Percentiles rank a stretch among this genome's conserved stretches.
Evolutionary conservation across 495 filamentous ascomycete genomes (phyloP).

Genomic region (Annulohypoxylon bovei): DNA sequence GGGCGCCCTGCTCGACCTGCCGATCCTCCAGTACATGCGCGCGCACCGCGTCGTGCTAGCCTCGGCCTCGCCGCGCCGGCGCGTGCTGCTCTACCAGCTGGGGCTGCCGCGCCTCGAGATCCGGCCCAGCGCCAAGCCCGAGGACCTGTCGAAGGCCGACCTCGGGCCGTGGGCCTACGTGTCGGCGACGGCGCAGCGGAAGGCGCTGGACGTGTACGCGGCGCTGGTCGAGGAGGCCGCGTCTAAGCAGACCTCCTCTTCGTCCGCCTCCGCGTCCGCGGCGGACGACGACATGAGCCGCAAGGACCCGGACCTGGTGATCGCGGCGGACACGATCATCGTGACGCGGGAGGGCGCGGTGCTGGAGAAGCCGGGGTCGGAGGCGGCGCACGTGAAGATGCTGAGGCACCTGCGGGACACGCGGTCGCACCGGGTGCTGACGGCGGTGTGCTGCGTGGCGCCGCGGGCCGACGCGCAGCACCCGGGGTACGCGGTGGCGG

Average conservation of each 20-base stretch:
- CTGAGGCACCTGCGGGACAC: slow-evolving; percentile 79
- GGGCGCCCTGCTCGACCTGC: slow-evolving; percentile 79
- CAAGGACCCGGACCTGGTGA: slow-evolving; percentile 80
- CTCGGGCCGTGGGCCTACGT: slow-evolving; percentile 90
- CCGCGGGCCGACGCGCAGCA: slow-evolving; percentile 77
- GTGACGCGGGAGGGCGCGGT: slow-evolving; percentile 78
- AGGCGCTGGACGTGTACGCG: slow-evolving; percentile 81
- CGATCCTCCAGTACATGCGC: slow-evolving; percentile 75
- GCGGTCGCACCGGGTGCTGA: slow-evolving; percentile 77
- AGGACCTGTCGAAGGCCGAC: slow-evolving; percentile 80
- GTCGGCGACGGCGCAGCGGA: slow-evolving; percentile 82
- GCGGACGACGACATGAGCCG: slow-evolving; percentile 25
- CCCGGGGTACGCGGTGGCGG: slow-evolving; percentile 87
- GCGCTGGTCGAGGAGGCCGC: slow-evolving; percentile 66
- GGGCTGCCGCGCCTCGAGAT: slow-evolving; percentile 82
- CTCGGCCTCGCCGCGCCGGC: slow-evolving; percentile 84
- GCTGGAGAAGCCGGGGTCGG: slow-evolving; percentile 86
- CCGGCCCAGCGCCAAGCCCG: slow-evolving; percentile 79
- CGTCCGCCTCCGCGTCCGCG: not conserved
- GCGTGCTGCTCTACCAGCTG: slow-evolving; percentile 78
- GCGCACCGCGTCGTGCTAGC: slow-evolving; percentile 85
- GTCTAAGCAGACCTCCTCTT: slow-evolving; percentile 17
- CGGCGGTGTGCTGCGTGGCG: slow-evolving; percentile 81
- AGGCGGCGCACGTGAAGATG: slow-evolving; percentile 86
- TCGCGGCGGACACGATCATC: slow-evolving; percentile 93